phyloP scores from a whole-genome alignment of 2,329 filamentous ascomycete genomes.

The Alternaria sp. region DNA sequence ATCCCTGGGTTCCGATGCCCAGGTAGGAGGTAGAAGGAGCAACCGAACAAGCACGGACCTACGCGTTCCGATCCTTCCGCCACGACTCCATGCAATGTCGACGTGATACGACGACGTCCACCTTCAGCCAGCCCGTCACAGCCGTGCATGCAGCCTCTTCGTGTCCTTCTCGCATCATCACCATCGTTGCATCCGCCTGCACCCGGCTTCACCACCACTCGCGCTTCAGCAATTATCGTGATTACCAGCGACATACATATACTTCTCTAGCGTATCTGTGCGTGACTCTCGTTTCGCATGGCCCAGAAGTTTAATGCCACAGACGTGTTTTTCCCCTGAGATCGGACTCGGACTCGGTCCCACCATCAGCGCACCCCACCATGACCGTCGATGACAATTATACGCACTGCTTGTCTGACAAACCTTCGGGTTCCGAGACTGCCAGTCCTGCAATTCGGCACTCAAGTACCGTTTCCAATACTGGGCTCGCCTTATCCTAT shows the following conservation, averaged over 20 bases:
- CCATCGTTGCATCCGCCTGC: not conserved
- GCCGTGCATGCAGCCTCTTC: not conserved
- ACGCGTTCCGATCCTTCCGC: not conserved
- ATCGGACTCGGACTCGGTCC: not conserved
- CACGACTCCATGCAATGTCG: not conserved
- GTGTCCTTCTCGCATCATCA: not conserved
- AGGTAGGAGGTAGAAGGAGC: conserved; percentile 15
- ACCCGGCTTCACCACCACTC: not conserved
- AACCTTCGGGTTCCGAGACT: not conserved
- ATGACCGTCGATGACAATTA: not conserved
- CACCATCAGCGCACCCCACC: not conserved
- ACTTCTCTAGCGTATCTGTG: not conserved
- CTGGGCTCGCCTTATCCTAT: not conserved
- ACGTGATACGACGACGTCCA: not conserved
- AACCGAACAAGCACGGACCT: conserved; percentile 6
- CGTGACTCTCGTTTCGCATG: not conserved
- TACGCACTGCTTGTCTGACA: not conserved
- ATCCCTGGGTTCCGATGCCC: conserved; percentile 7
- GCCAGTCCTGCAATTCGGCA: not conserved
- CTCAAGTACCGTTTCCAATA: not conserved
- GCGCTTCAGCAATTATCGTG: not conserved
- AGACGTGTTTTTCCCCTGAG: not conserved
- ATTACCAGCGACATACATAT: not conserved
- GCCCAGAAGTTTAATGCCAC: not conserved
- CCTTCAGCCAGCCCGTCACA: not conserved